These are phyloP conservation scores for Epichloe brachyelytri DNA, from an alignment of 2,329 filamentous ascomycete genomes.

Conservation along the genomic window DNA sequence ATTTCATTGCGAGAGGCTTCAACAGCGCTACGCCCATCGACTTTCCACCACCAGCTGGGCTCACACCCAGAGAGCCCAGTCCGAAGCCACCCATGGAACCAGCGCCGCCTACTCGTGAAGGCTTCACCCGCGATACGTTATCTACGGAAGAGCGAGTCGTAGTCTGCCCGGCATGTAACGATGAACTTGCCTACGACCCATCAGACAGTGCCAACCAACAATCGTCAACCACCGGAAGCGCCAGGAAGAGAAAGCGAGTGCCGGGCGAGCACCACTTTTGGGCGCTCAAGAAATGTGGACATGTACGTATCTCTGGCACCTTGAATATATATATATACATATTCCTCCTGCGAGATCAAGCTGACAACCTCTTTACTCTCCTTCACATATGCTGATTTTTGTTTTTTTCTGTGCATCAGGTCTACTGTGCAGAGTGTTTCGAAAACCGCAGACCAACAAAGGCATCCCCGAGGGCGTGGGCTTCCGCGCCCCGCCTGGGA, in stretches of 20 bases:
- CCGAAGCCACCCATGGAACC: constrained; percentile 44
- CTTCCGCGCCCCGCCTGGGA: constrained; percentile 24
- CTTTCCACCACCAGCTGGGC: constrained; percentile 16
- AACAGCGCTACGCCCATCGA: constrained; percentile 7
- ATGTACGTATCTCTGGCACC: constrained; percentile 42
- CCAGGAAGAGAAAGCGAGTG: constrained; percentile 32
- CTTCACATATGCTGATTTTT: background rate
- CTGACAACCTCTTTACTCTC: background rate
- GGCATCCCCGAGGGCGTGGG: constrained; percentile 19
- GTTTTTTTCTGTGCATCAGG: constrained; percentile 25
- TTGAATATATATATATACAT: constrained; percentile 12
- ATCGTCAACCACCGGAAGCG: constrained; percentile 6
- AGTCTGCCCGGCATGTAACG: constrained; percentile 75
- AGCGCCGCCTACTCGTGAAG: constrained; percentile 52
- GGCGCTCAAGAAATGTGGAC: constrained; percentile 82
- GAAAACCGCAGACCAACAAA: constrained; percentile 37
- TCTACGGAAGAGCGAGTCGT: constrained; percentile 54
- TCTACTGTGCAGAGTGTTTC: constrained; percentile 50
- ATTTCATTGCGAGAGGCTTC: constrained; percentile 11
- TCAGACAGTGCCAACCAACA: constrained; percentile 17
- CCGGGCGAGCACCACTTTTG: constrained; percentile 73
- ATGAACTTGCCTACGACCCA: constrained; percentile 68
- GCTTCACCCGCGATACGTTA: constrained; percentile 63
- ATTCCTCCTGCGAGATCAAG: background rate
- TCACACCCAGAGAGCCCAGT: constrained; percentile 19